Evolutionary conservation across 805 yeast species (phyloP), one percentile per base, ranked within the genome.

Genomic region (Saturnispora silvae): DNA sequence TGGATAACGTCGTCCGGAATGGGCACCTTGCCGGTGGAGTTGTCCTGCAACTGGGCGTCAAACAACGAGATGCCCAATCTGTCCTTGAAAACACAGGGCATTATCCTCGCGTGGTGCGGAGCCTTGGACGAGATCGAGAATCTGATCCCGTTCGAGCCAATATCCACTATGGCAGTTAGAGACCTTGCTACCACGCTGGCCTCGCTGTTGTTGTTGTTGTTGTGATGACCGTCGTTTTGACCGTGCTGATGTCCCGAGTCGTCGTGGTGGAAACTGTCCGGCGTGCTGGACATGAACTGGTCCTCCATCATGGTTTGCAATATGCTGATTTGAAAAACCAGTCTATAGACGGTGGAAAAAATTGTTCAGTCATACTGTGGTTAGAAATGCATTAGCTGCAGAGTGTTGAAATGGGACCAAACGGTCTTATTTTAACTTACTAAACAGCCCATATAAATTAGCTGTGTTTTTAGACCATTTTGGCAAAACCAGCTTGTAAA

Each of bases 41-140:
- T 49, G 20, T 56, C 68, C 40, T 41, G 64, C 50, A 52, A 64
- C 47, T 76, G 81, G 0, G 71, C 75, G 42, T 77, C 84, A 50
- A 73, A 77, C 15, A 81, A 55, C 0, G 86, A 75, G 10, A 81
- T 74, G 2, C 82, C 81, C 3, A 80, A 67, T 33, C 86, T 59
- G 46, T 81, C 89, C 44, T 80, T 82, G 57, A 75, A 81, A 9
- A 80, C 75, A 51, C 84, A 77, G 1, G 92, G 89, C 71, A 81
- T 72, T 4, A 77, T 75, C 43, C 92, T 65, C 1, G 84, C 83
- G 53, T 77, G 81, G 43, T 71, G 77, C 1, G 79, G 64, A 3
- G 81, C 78, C 34, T 72, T 66, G 2, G 85, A 77, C 14, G 84
- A 74, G 28, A 81, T 78, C 29, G 82, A 72, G 50, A 81, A 78